Evolutionary conservation across 495 filamentous ascomycete species (phyloP).

Genomic region (Bathelium albidoporum): DNA sequence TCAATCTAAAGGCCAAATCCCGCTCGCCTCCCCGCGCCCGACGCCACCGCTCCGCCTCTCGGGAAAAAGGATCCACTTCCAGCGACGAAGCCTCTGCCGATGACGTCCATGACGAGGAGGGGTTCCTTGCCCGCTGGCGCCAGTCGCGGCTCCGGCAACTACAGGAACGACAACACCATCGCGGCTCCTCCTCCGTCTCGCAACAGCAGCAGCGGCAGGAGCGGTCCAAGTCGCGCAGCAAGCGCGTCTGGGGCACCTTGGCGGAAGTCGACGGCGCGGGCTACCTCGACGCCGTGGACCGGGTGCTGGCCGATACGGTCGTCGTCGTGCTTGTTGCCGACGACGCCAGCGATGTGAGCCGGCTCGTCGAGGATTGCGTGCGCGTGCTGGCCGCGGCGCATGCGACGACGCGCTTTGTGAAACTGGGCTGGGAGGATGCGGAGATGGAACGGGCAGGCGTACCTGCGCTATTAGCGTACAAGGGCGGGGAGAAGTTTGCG

Average conservation of each 20-base stretch:
- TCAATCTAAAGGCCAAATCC: too few relatives aligned
- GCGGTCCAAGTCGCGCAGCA: slow-evolving; percentile 50
- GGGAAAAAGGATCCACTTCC: neutral
- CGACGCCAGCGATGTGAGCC: slow-evolving; percentile 63
- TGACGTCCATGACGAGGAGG: slow-evolving; percentile 58
- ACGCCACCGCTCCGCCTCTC: neutral
- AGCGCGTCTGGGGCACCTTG: slow-evolving; percentile 64
- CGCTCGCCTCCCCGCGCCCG: neutral
- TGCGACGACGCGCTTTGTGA: slow-evolving; percentile 69
- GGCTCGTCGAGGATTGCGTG: slow-evolving; percentile 66
- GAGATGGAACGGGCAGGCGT: slow-evolving; percentile 89
- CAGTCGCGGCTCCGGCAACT: slow-evolving; percentile 67
- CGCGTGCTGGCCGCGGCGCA: slow-evolving; percentile 59
- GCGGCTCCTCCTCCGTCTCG: too few relatives aligned
- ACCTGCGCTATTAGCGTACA: slow-evolving; percentile 82
- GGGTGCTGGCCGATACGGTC: slow-evolving; percentile 64
- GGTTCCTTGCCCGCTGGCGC: slow-evolving; percentile 77
- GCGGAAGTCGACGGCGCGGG: slow-evolving; percentile 80
- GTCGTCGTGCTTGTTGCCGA: slow-evolving; percentile 97
- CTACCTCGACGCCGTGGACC: slow-evolving; percentile 92
- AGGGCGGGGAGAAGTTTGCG: slow-evolving; percentile 77
- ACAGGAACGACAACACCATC: slow-evolving; percentile 32
- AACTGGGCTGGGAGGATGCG: slow-evolving; percentile 82
- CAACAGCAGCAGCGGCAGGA: slow-evolving; percentile 34
- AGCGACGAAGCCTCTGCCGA: slow-evolving; percentile 38